These are phyloP conservation scores for Candida andamanensis DNA, from an alignment of 805 yeast genomes.

Conservation along the genomic window DNA sequence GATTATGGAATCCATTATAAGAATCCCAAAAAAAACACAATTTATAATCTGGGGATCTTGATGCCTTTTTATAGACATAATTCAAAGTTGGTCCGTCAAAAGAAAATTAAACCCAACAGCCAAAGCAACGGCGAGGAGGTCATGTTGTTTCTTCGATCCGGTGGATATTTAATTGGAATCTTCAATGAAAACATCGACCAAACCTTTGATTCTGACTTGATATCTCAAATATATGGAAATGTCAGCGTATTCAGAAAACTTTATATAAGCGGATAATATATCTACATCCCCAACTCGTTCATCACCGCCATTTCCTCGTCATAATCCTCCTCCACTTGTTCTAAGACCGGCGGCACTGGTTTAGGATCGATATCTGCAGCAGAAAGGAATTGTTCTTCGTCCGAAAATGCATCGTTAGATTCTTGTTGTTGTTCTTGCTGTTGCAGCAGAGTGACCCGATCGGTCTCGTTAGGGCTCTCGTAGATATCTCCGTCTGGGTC, in stretches of 20 bases:
- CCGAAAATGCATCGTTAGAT: constrained; percentile 5
- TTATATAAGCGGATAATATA: constrained; percentile 22
- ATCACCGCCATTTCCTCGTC: constrained; percentile 32
- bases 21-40: constrained; percentile 21
- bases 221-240: constrained; percentile 43
- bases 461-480: constrained; percentile 1
- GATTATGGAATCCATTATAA: constrained; percentile 48
- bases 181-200: constrained; percentile 27
- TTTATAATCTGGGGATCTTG: constrained; percentile 44
- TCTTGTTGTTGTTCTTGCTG: background rate
- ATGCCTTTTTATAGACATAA: constrained; percentile 47
- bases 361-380: constrained; percentile 3
- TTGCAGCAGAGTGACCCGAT: background rate
- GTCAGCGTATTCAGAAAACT: constrained; percentile 46
- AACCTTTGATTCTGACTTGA: constrained; percentile 27
- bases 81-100: constrained; percentile 41
- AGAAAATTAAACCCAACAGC: constrained; percentile 3
- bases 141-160: constrained; percentile 45
- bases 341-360: background rate
- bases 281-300: constrained; percentile 32
- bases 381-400: constrained; percentile 7
- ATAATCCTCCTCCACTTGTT: constrained; percentile 8
- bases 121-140: constrained; percentile 20
- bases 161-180: constrained; percentile 48
- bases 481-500: constrained; percentile 19